A percentile compares a stretch with the other conserved stretches of the same genome.
These are phyloP conservation scores for Yamadazyma insecticola DNA, from an alignment of 805 yeast genomes.

Conservation along the genomic window DNA sequence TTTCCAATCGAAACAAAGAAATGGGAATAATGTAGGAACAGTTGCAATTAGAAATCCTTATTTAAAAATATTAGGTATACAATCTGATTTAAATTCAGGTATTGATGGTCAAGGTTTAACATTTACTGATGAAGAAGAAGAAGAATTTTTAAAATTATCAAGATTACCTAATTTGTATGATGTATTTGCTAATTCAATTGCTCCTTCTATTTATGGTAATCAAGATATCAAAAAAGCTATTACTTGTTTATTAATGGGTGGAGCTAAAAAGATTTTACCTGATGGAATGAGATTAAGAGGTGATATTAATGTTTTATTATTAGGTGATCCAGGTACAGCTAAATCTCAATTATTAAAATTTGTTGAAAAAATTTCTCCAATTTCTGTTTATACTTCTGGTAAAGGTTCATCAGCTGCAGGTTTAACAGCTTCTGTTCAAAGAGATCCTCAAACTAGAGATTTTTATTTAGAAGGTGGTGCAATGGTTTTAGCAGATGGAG, in stretches of 20 bases:
- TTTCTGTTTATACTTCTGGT: constrained; percentile 95
- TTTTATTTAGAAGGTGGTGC: constrained; percentile 99
- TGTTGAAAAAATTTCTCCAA: constrained; percentile 92
- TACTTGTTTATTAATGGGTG: constrained; percentile 89
- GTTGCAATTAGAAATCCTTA: constrained; percentile 95
- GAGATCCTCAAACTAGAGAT: constrained; percentile 84
- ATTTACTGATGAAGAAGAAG: constrained; percentile 91
- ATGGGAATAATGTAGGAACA: constrained; percentile 28
- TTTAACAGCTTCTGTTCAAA: constrained; percentile 94
- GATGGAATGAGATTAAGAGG: constrained; percentile 98
- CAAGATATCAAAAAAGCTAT: constrained; percentile 90
- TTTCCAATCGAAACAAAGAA: constrained; percentile 62
- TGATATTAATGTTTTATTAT: constrained; percentile 84
- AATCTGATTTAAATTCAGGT: constrained; percentile 73
- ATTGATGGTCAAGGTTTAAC: constrained; percentile 52
- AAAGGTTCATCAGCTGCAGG: constrained; percentile 99
- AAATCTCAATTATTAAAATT: constrained; percentile 93
- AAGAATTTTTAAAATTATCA: constrained; percentile 76
- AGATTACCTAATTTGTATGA: constrained; percentile 83
- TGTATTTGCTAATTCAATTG: constrained; percentile 80
- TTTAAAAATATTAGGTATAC: constrained; percentile 79
- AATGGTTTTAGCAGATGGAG: constrained; percentile 99
- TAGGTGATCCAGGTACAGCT: constrained; percentile 99
- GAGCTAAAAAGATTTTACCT: constrained; percentile 85
- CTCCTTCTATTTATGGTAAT: constrained; percentile 95